Base-by-base conservation (phyloP, 1,139 yeast genomes). In the Pichia sp. region DNA sequence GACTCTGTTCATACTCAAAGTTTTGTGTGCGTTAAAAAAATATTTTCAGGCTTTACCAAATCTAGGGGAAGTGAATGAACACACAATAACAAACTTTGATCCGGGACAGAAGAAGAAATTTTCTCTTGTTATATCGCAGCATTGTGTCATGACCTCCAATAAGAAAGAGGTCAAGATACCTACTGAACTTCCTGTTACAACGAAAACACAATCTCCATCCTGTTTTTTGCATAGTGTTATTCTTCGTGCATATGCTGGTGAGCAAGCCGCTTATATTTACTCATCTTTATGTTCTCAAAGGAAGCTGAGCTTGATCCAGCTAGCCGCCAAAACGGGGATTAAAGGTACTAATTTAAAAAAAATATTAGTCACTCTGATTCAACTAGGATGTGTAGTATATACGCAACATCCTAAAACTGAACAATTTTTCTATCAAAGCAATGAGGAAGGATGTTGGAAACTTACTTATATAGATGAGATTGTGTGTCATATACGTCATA, bases 381-480 rank as follows among this genome's bases (percentile, higher is more conserved):
- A 83, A 58, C 62, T 82, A 43, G 72, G 76, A 47, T 79, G 89
- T 57, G 71, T 79, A 18, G 68, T 66, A 20, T 73, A 72, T 52
- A 39, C 33, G 8, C 30, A 35, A 4, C 36, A 41, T 14, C 26
- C 38, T 23, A 42, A 61, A 15, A 58, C 59, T 7, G 56, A 53
- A 4, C 50, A 49, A 15, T 52, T 57, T 1, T 74, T 66, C 51
- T 88, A 86, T 58, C 69, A 69, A 30, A 74, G 79, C 47, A 72
- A 81, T 52, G 80, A 79, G 48, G 70, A 67, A 22, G 95, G 95
- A 6, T 64, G 81, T 19, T 67, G 78, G 51, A 61, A 74, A 40
- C 66, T 85, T 41, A 59, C 88, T 25, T 84, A 86, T 61, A 71
- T 89, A 28, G 96, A 95, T 25, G 84, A 84, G 40, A 78, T 88